Evolutionary conservation across 768 basidiomycete genomes (phyloP), one percentile per base, ranked within the genome.

Genomic region (Lentinula sp.): DNA sequence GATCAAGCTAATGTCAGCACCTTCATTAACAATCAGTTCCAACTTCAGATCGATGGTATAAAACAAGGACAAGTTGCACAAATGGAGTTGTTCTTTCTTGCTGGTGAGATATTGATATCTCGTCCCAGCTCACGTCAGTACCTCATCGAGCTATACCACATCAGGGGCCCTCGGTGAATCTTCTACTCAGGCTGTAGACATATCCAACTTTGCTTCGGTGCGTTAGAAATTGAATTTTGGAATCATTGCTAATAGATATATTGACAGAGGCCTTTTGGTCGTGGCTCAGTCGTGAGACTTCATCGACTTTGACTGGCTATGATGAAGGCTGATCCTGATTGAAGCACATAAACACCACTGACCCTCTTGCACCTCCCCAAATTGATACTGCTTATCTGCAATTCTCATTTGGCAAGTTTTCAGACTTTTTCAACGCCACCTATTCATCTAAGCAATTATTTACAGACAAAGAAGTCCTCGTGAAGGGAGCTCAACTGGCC

Each of bases 261-360:
- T 13, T 39, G 16, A 21, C 53, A 54, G 53, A 54, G 37, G 37
- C 53, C 34, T 21, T 54, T 54, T 16, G 34, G 53, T 46, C 58
- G 58, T 49, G 58, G 58, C n/a, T 35, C 45, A 11, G 34, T 59
- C 43, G 55, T 57, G n/a, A 42, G 55, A 18, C 3, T 8, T 10
- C 13, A 18, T 23, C 11, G 0, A 21, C 5, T 48, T 43, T 18
- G 9, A 48, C 21, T 48, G 21, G 21, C 46, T 2, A 42, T 11
- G 15, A 37, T 31, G 15, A 28, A 43, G 15, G 6, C 55, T 43
- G 8, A 40, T 15, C 4, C 23, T 23, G 4, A 1, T 21, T 42
- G n/a, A 16, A 59, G 58, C 60, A 61, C 28, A 61, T 61, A 35
- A 51, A 51, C 18, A 54, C 51, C n/a, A 39, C 60, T 10, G 51